A percentile compares a stretch with the other conserved stretches of the same genome.
These are phyloP conservation scores for Nitzschia sp. DNA, from an alignment of 108 stramenopile species.

Conservation along the genomic window DNA sequence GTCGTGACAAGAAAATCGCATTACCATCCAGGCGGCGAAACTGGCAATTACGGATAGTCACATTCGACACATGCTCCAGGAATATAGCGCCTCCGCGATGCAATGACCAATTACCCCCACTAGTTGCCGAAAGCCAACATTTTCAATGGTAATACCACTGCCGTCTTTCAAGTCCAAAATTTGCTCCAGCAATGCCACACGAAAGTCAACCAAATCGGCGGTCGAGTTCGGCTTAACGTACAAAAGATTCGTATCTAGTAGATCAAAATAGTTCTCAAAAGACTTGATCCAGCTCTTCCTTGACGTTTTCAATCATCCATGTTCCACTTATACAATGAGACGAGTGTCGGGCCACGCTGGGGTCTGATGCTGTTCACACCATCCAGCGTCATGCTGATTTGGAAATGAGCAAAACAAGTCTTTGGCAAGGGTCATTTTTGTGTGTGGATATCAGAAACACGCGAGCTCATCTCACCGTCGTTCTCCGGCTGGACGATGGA, in stretches of 20 bases:
- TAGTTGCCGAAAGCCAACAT: slow-evolving; percentile 52
- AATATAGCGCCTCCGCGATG: slow-evolving; percentile 55
- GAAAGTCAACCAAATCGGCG: slow-evolving; percentile 33
- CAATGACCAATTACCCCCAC: slow-evolving; percentile 69
- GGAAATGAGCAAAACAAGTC: slow-evolving; percentile 65
- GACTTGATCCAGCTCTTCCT: slow-evolving; percentile 52
- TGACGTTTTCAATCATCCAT: slow-evolving; percentile 61
- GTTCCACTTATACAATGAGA: slow-evolving; percentile 51
- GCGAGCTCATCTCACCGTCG: no score
- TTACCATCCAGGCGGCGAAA: slow-evolving; percentile 63
- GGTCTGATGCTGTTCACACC: slow-evolving; percentile 52
- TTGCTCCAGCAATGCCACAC: slow-evolving; percentile 25
- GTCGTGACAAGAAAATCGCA: slow-evolving; percentile 47
- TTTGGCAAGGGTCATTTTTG: no score
- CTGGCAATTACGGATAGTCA: slow-evolving; percentile 35
- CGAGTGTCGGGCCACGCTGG: slow-evolving; percentile 40
- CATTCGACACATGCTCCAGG: slow-evolving; percentile 28
- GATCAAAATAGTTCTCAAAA: slow-evolving; percentile 62
- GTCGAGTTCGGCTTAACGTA: slow-evolving; percentile 50
- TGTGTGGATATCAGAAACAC: no score
- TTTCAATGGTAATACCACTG: slow-evolving; percentile 25
- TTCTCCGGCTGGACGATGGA: no score
- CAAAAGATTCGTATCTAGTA: slow-evolving; percentile 5
- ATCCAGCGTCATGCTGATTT: slow-evolving; percentile 50
- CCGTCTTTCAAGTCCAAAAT: slow-evolving; percentile 33